Percentiles rank a stretch among this genome's conserved stretches.
phyloP scores from a whole-genome alignment of 1,139 yeast genomes.

The Kodamaea suecica region DNA sequence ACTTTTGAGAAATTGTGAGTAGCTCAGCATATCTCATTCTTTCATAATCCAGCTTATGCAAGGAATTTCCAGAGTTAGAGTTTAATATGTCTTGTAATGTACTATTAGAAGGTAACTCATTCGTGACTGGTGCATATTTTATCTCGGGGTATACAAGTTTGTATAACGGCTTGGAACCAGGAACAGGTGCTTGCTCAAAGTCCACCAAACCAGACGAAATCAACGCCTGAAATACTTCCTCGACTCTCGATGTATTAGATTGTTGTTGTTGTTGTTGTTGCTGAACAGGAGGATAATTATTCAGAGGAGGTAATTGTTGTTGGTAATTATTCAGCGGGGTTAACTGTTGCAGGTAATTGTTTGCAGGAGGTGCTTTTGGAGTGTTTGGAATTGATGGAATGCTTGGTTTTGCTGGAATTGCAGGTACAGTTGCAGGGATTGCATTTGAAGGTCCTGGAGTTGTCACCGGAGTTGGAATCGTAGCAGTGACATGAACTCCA shows the following conservation, averaged over 20 bases:
- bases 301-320: background rate
- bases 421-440: conserved; percentile 9
- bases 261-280: background rate
- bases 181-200: conserved; percentile 42
- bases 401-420: background rate
- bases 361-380: background rate
- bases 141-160: conserved; percentile 36
- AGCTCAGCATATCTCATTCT: conserved; percentile 28
- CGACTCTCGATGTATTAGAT: conserved; percentile 7
- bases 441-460: conserved; percentile 12
- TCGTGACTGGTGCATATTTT: conserved; percentile 24
- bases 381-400: conserved; percentile 8
- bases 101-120: conserved; percentile 22
- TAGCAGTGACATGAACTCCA: no score
- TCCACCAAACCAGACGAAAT: conserved; percentile 38
- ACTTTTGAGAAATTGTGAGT: conserved; percentile 20
- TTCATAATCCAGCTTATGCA: conserved; percentile 22
- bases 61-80: conserved; percentile 16
- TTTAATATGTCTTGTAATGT: conserved; percentile 35
- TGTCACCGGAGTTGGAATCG: conserved; percentile 17
- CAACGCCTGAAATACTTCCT: conserved; percentile 29
- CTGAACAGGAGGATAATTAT: conserved; percentile 1
- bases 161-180: conserved; percentile 41
- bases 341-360: background rate
- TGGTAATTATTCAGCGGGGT: background rate